Evolutionary conservation across 1,284 basidiomycete species (phyloP), one percentile per base, ranked within the genome.

Genomic region (Fistulina hepatica): DNA sequence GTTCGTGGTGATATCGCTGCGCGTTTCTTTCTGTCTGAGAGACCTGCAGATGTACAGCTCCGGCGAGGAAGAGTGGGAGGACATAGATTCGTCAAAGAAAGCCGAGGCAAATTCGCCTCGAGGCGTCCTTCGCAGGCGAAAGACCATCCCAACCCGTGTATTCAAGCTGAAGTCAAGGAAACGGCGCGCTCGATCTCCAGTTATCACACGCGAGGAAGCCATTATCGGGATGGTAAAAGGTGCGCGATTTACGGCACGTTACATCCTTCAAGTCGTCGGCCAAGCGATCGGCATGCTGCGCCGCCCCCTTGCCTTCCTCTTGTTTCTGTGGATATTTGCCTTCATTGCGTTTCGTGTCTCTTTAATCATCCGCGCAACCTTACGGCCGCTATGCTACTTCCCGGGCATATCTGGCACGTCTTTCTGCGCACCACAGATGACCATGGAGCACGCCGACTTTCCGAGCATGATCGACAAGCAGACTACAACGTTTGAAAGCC

Each of bases 341-440:
- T 43, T 66, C 38, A 46, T 73, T 41, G 32, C 70, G 8, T 53
- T 51, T 6, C 47, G 52, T 21, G 51, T 76, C 33, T 59, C 62
- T 6, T 32, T 49, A 9, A 63, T 61, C 0, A 41, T 83, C 39
- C 60, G 60, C 19, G 50, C 53, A 8, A 64, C 66, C 0, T 58
- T 81, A 34, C 51, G 61, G 2, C 78, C 81, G 0, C 38, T 81
- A 1, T 83, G 80, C 54, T 55, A 64, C 36, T 28, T 82, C 10
- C 81, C 81, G 1, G 64, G 69, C 9, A 54, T 82, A 21, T 73
- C 71, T 5, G 59, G 57, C 35, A 60, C 60, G 7, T 27, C 50
- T 3, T 44, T 79, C 33, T 81, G 76, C 7, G 16, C 41, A 26
- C 51, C 52, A 12, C 49, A 44, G 42, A 64, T 58, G 63, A n/a